Base-by-base conservation (phyloP, 2,329 filamentous ascomycete genomes). In the Corynespora cassiicola region DNA sequence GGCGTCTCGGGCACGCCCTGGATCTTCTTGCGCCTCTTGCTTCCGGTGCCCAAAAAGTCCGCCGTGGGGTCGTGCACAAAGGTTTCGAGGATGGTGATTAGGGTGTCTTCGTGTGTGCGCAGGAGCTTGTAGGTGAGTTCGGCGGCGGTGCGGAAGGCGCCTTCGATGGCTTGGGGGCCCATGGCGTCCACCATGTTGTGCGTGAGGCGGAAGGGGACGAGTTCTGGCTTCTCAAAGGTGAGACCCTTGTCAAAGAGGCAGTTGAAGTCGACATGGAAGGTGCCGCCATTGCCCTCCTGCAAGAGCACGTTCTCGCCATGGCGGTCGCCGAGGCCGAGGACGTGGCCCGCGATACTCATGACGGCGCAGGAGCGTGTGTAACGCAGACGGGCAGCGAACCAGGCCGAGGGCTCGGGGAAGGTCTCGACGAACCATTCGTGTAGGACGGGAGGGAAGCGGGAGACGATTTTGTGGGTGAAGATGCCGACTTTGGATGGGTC, bases 161-260 rank as follows among this genome's bases (percentile, higher is more conserved):
- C 75, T 67, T 97, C 94, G 64, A 94, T 90, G 45, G 91, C 90
- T 62, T 95, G 92, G 15, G 95, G 85, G 5, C 94, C 94, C 84
- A 99, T 97, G 8, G 94, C 95, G 50, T 95, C 89, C 22, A 95
- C 83, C 92, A 99, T 97, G 71, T 99, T 99, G 76, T 96, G 92
- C 4, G 94, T 99, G 26, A 99, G 78, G 11, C 95, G 87, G 77
- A 99, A 99, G 2, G 94, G 95, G 1, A 99, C 94, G 19, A 87
- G 78, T 69, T 99, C 94, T 0, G 94, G 92, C 68, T 95, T 95
- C 47, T 90, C 86, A 64, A 99, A 97, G 0, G 91, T 96, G 25
- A 92, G 80, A 2, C 94, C 94, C 56, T 99, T 99, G 75, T 99
- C 95, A 66, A 99, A 99, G 4, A 99, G 83, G 69, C 95, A 99